These are phyloP conservation scores for Torulaspora microellipsoides DNA, from an alignment of 805 yeast genomes.

Conservation along the genomic window DNA sequence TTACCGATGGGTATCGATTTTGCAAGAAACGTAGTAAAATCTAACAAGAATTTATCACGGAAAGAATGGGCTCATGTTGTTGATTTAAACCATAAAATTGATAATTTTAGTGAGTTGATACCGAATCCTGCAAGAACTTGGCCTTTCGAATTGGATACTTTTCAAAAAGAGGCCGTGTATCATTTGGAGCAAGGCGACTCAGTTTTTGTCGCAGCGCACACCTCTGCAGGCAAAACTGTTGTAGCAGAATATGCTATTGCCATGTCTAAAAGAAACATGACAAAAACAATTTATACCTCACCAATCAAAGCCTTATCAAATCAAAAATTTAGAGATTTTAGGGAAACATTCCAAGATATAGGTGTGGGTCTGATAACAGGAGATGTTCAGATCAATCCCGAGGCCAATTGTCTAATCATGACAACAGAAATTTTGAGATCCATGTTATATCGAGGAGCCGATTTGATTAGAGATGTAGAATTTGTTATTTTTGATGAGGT, in stretches of 20 bases:
- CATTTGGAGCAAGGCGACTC: conserved; percentile 98
- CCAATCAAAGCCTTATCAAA: conserved; percentile 90
- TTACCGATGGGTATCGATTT: conserved; percentile 49
- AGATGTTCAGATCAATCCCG: conserved; percentile 96
- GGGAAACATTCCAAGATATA: conserved; percentile 67
- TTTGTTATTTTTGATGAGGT: conserved; percentile 98
- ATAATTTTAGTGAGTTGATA: conserved; percentile 79
- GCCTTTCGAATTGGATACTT: conserved; percentile 93
- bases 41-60: conserved; percentile 32
- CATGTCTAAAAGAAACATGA: conserved; percentile 93
- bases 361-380: conserved; percentile 96
- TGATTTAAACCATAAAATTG: conserved; percentile 75
- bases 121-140: conserved; percentile 91
- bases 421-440: conserved; percentile 94
- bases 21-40: conserved; percentile 36
- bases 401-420: conserved; percentile 94
- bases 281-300: conserved; percentile 92
- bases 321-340: conserved; percentile 86
- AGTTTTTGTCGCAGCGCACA: conserved; percentile 97
- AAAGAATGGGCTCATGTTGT: conserved; percentile 94
- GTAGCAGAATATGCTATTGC: conserved; percentile 98
- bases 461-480: conserved; percentile 92
- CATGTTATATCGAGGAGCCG: conserved; percentile 96
- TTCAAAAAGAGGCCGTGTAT: conserved; percentile 95
- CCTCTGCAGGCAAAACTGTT: conserved; percentile 98